Evolutionary conservation across 805 yeast species (phyloP), one percentile per base, ranked within the genome.

Genomic region (Dipodascus albidus): DNA sequence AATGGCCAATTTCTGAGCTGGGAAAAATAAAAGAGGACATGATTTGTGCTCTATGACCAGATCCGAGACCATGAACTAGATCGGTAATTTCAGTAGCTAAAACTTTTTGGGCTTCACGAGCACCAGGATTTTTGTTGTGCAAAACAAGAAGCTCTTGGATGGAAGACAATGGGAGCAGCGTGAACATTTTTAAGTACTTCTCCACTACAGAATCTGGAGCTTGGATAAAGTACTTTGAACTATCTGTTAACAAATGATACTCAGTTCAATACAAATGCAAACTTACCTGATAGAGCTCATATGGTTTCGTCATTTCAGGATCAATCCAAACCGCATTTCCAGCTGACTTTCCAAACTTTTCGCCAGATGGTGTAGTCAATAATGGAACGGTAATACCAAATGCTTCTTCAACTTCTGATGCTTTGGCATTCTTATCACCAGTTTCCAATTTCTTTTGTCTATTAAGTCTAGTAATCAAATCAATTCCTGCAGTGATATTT

Each of bases 321-420:
- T 85, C 90, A 52, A 93, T 81, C 69, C 93, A 93, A 1, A 93
- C 80, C 0, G 99, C 98, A 71, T 93, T 93, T 0, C 98, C 98
- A 1, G 96, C 96, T 53, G 96, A 85, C 64, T 93, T 93, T 27
- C 99, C 99, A 68, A 93, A 90, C 69, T 93, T 93, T 55, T 83
- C 93, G 4, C 99, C 99, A 9, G 80, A 76, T 0, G 96, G 79
- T 0, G 96, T 87, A 0, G 96, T 87, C 59, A 93, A 72, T 24
- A 93, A 70, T 1, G 98, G 98, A 0, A 85, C 96, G 0, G 99
- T 93, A 49, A 93, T 59, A 0, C 97, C 98, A 66, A 70, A 86
- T 56, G 54, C 67, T 52, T 53, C 57, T 47, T 58, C 41, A 15
- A 48, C 53, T 6, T 47, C 49, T 17, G 19, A 9, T 11, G 48